Conservation (phyloP, 495 filamentous ascomycete genomes). For the Hypoxylon fuscum region DNA sequence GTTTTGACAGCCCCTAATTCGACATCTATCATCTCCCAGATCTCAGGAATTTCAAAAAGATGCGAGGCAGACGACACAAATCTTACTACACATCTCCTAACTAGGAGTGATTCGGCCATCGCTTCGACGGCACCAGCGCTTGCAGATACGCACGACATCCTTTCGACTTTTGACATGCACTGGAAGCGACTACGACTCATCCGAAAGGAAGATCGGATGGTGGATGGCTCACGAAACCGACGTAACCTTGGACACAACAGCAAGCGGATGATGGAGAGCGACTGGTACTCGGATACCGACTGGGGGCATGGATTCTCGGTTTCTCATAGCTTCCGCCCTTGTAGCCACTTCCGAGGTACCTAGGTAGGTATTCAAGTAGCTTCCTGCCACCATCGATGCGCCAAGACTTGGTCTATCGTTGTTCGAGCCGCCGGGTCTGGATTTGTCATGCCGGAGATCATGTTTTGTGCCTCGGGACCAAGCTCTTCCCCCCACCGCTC, state of each 20-base stretch:
- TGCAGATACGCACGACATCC: not conserved
- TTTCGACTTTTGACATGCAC: not conserved
- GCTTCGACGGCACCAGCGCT: not conserved
- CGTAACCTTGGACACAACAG: not conserved
- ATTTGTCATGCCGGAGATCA: constrained; percentile 48
- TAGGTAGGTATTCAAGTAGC: constrained; percentile 4
- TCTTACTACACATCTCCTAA: no score
- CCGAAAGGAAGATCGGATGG: not conserved
- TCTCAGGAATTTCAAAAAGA: no score
- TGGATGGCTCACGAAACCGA: not conserved
- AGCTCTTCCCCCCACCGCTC: constrained; percentile 8
- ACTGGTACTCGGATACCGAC: not conserved
- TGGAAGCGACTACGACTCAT: not conserved
- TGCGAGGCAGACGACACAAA: no score
- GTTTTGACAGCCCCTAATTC: no score
- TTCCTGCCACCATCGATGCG: constrained; percentile 41
- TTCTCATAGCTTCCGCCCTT: constrained; percentile 10
- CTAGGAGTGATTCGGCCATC: no score
- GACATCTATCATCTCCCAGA: no score
- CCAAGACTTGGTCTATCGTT: constrained; percentile 47
- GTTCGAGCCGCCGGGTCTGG: constrained; percentile 43
- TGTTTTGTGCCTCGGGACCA: constrained; percentile 30
- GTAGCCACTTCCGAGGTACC: constrained; percentile 2
- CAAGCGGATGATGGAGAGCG: not conserved
- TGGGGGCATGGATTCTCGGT: constrained; percentile 13